Percentiles rank a stretch among this genome's conserved stretches.
Conservation (phyloP, 2,329 filamentous ascomycete genomes). For the Neonectria hederae region DNA sequence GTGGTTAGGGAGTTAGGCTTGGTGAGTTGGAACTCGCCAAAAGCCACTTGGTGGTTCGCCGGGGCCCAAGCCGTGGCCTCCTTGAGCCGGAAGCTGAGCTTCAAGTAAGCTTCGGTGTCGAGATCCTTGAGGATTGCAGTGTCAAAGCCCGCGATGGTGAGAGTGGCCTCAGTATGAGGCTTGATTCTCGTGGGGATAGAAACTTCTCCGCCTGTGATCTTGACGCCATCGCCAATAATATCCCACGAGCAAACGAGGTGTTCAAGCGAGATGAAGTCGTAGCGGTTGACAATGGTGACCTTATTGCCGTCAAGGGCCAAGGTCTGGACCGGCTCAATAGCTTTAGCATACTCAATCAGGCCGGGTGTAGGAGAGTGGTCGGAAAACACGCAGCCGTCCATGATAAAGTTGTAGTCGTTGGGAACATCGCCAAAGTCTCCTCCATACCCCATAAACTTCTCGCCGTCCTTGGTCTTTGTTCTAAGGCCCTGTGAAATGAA, state of each 20-base stretch:
- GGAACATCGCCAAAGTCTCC: slow-evolving; percentile 69
- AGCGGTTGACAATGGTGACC: slow-evolving; percentile 59
- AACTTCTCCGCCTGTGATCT: slow-evolving; percentile 47
- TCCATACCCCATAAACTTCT: slow-evolving; percentile 57
- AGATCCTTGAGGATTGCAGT: slow-evolving; percentile 33
- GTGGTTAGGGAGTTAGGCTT: slow-evolving; percentile 44
- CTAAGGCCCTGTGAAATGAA: neutral
- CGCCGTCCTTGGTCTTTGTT: neutral
- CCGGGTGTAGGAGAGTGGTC: slow-evolving; percentile 54
- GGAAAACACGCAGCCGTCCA: slow-evolving; percentile 57
- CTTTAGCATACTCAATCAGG: slow-evolving; percentile 65
- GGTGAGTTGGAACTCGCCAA: slow-evolving; percentile 56
- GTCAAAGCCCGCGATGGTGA: slow-evolving; percentile 48
- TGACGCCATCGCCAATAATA: slow-evolving; percentile 51
- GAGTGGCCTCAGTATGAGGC: slow-evolving; percentile 51
- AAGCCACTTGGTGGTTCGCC: slow-evolving; percentile 61
- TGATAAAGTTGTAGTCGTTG: slow-evolving; percentile 67
- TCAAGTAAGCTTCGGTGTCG: slow-evolving; percentile 56
- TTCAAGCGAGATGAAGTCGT: slow-evolving; percentile 63
- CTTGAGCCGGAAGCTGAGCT: slow-evolving; percentile 57
- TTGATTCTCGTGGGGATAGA: slow-evolving; percentile 56
- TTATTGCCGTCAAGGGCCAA: slow-evolving; percentile 48
- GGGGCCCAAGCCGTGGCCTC: slow-evolving; percentile 60
- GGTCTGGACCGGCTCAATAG: slow-evolving; percentile 67
- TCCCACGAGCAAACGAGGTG: slow-evolving; percentile 58